Evolutionary conservation across 73 alveolate species (phyloP), one percentile per base, ranked within the genome.

Genomic region (Paramecium tetraurelia): DNA sequence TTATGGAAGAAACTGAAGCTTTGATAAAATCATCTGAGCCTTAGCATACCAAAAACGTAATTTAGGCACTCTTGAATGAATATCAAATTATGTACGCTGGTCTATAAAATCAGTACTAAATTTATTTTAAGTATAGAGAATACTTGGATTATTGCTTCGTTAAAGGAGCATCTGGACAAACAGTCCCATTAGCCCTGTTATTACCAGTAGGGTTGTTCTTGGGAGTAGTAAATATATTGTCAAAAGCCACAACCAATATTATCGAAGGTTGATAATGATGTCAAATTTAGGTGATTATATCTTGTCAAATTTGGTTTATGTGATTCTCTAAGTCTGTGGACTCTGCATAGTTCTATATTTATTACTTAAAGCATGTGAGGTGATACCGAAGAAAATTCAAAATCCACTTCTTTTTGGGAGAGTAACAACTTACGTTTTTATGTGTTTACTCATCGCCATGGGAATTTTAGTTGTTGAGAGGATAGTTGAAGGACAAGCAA

Each of bases 91-190:
- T 75, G 59, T 75, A 16, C n/a, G 59, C 20, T 10, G 87, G 87
- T 33, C 87, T 75, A 71, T 24, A 29, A 18, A 71, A 71, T 71
- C 86, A 71, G 86, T 71, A 71, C 6, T 14, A 71, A 18, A 1
- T 36, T 75, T 5, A 35, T 38, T 75, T 75, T 5, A 3, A 27
- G n/a, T 35, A 9, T 38, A 80, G 90, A 31, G 89, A 80, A 48
- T 80, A 43, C 38, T 31, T 41, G 2, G 90, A 80, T 80, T 80
- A 80, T 24, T 80, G 75, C 31, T 80, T 80, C 46, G 90, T 80
- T n/a, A 80, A 80, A 80, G 90, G 90, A 43, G 76, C 90, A 12
- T 80, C 75, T 41, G 76, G 48, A 44, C 46, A 80, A 63, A 80
- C 90, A 40, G 33, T 80, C 2, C 90, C 76, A 18, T 46, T 80